Percentiles rank a stretch among this genome's conserved stretches.
phyloP scores from a whole-genome alignment of 1,284 basidiomycete genomes.

The Ceratobasidium sp. region DNA sequence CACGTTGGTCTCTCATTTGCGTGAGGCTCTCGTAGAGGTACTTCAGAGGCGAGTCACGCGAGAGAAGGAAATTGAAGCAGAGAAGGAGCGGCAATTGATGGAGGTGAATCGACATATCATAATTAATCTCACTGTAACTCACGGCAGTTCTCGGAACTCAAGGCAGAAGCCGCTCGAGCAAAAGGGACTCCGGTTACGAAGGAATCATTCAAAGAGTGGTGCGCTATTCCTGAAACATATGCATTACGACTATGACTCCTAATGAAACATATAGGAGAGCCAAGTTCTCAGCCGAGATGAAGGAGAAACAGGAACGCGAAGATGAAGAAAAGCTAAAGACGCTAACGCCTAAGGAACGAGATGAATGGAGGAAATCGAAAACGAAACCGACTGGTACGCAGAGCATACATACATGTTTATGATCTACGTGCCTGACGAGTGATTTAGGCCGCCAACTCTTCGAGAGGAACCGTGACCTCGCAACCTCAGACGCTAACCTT shows the following conservation, averaged over 20 bases:
- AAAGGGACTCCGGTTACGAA: constrained; percentile 89
- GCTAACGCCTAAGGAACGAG: constrained; percentile 82
- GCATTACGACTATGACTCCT: not conserved
- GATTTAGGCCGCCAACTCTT: constrained; percentile 83
- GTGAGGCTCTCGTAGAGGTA: constrained; percentile 75
- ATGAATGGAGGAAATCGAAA: constrained; percentile 77
- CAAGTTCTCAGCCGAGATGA: constrained; percentile 75
- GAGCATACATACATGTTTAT: constrained; percentile 8
- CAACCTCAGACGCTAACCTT: constrained; percentile 70
- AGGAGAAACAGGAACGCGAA: constrained; percentile 64
- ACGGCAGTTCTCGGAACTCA: constrained; percentile 14
- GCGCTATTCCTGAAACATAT: not conserved
- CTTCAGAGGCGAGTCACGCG: constrained; percentile 66
- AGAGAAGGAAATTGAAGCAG: constrained; percentile 66
- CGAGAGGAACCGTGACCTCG: constrained; percentile 77
- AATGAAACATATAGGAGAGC: constrained; percentile 56
- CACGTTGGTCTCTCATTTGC: constrained; percentile 85
- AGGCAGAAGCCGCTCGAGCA: constrained; percentile 89
- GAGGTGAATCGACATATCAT: constrained; percentile 60
- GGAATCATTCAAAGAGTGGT: constrained; percentile 78
- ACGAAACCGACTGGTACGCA: constrained; percentile 73
- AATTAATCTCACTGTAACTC: not conserved
- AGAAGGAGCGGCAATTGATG: constrained; percentile 73
- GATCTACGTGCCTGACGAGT: constrained; percentile 12
- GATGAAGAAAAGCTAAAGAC: constrained; percentile 85